Evolutionary conservation across 768 basidiomycete species (phyloP).

Genomic region (Leccinum uliginosum): DNA sequence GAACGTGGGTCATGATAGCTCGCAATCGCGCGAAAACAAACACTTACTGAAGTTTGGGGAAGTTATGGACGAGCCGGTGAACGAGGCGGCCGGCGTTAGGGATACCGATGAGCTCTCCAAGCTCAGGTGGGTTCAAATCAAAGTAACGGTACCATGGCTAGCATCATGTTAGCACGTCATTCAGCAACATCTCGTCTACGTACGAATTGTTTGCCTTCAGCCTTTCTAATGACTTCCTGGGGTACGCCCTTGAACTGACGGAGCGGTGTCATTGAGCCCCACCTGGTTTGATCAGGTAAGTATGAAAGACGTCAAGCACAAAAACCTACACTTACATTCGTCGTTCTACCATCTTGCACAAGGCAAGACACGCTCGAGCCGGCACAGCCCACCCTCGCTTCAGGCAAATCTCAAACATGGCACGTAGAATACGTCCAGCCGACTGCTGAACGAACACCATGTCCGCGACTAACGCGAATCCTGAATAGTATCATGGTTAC

Average conservation of each 20-base stretch:
- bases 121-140: conserved; percentile 85
- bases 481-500: conserved; percentile 27
- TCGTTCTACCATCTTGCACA: conserved; percentile 96
- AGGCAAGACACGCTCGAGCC: conserved; percentile 82
- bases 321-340: conserved; percentile 55
- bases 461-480: conserved; percentile 81
- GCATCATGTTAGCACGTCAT: background rate
- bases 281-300: conserved; percentile 46
- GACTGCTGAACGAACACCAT: conserved; percentile 98
- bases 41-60: conserved; percentile 88
- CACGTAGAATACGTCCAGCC: conserved; percentile 93
- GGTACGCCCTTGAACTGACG: conserved; percentile 95
- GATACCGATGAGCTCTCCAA: conserved; percentile 92
- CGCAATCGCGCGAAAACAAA: background rate
- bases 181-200: conserved; percentile 24
- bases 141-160: conserved; percentile 98
- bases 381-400: conserved; percentile 98
- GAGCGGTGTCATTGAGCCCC: conserved; percentile 96
- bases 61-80: conserved; percentile 89
- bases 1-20: background rate
- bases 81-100: conserved; percentile 91
- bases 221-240: conserved; percentile 77
- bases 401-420: conserved; percentile 96
- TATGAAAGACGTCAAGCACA: background rate
- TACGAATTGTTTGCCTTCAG: conserved; percentile 97